Base-by-base conservation (phyloP, 768 basidiomycete genomes). In the Ephemerocybe angulata region DNA sequence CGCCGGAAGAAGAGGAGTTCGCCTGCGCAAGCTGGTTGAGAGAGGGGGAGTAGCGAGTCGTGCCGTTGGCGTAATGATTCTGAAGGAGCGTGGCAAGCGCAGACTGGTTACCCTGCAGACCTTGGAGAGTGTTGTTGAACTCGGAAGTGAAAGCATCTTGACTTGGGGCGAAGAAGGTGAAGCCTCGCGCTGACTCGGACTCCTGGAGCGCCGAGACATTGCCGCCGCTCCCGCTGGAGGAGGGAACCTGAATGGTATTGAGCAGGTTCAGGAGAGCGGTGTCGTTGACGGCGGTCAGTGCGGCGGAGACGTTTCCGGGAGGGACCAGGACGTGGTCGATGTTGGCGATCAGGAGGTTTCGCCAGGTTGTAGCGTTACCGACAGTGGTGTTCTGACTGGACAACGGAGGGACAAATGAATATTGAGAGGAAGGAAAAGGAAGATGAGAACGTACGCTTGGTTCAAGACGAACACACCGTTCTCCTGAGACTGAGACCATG, bases 61-160 rank as follows among this genome's bases (percentile, higher is more conserved):
- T 78, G 22, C 84, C 87, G 67, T 88, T 88, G 62, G 89, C 80
- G 55, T 82, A 65, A 60, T 88, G 87, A 65, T 89, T 88, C 35
- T 68, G 63, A 12, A 87, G 60, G 8, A 89, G 58, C 22, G 69
- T 69, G 3, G 58, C 31, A 30, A 87, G 54, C 3, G 76, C 75
- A 1, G 81, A 77, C 22, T 60, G 44, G 61, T 88, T 88, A 21
- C 71, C 61, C 62, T 29, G 68, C 58, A 50, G 77, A 57, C 29
- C 69, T 52, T 25, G 72, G 38, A 46, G 75, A 59, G 60, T 59
- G 24, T 56, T 4, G 43, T 72, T 65, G 31, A 71, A 67, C 0
- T 72, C 66, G 1, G 48, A 50, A 37, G 62, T 62, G 30, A 88
- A 52, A 3, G 81, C 86, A 5, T 67, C 66, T 60, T 85, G 74